phyloP scores from a whole-genome alignment of 2,329 filamentous ascomycete species.

The Chrysoporthe puriensis region DNA sequence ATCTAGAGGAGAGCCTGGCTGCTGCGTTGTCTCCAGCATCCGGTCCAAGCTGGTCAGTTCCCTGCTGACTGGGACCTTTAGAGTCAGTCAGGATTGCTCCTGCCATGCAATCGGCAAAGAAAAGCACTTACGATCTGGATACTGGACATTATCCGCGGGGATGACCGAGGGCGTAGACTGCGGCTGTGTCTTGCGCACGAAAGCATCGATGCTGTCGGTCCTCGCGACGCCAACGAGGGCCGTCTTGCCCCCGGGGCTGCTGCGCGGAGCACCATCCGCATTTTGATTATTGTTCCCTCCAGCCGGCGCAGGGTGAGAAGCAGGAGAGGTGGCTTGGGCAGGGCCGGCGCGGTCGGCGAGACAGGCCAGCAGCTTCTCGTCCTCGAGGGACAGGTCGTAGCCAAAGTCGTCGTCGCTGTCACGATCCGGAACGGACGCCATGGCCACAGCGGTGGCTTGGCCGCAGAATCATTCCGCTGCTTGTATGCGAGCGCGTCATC shows the following conservation, averaged over 20 bases:
- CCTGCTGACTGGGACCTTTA: constrained; percentile 66
- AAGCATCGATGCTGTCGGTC: constrained; percentile 22
- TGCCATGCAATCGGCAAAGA: not conserved
- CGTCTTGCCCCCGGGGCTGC: constrained; percentile 20
- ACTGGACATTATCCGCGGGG: constrained; percentile 40
- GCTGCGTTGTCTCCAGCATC: constrained; percentile 8
- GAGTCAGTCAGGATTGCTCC: constrained; percentile 61
- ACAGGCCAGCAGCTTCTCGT: constrained; percentile 46
- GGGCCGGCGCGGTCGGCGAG: constrained; percentile 17
- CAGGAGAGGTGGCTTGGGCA: not conserved
- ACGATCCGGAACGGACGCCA: constrained; percentile 27
- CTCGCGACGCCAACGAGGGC: constrained; percentile 28
- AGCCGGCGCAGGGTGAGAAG: not conserved
- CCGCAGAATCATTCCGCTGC: constrained; percentile 20
- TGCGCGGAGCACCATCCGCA: constrained; percentile 15
- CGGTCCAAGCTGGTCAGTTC: constrained; percentile 39
- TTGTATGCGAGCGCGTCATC: constrained; percentile 19
- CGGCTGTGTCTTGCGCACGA: constrained; percentile 22
- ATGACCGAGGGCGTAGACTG: constrained; percentile 20
- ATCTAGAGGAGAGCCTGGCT: constrained; percentile 31
- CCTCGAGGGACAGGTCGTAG: constrained; percentile 51
- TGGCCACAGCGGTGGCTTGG: constrained; percentile 27
- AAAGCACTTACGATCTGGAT: constrained; percentile 57
- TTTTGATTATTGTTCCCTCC: constrained; percentile 5
- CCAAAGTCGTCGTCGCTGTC: constrained; percentile 50